These are phyloP conservation scores for Antarctomyces pellizariae DNA, from an alignment of 495 filamentous ascomycete genomes.

Conservation along the genomic window DNA sequence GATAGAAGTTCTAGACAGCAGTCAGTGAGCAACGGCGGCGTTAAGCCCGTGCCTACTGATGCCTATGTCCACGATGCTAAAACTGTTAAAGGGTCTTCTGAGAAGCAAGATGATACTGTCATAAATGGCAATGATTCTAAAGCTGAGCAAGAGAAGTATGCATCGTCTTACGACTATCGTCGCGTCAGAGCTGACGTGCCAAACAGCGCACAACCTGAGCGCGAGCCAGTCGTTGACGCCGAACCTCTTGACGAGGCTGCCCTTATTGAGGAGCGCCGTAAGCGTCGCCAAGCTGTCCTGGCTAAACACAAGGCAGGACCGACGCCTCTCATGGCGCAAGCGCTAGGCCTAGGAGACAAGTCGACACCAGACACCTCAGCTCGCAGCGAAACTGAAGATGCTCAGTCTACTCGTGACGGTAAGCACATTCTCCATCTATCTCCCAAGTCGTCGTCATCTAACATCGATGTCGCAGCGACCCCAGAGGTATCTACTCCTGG, in stretches of 20 bases:
- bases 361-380: slow-evolving; percentile 24
- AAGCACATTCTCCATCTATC: slow-evolving; percentile 5
- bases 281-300: slow-evolving; percentile 67
- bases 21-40: slow-evolving; percentile 46
- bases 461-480: slow-evolving; percentile 7
- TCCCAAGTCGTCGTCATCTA: too few species aligned
- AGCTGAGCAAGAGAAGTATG: slow-evolving; percentile 5
- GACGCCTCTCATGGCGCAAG: slow-evolving; percentile 55
- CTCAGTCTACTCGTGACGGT: slow-evolving; percentile 9
- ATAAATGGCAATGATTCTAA: slow-evolving; percentile 1
- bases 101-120: slow-evolving; percentile 22
- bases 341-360: slow-evolving; percentile 37
- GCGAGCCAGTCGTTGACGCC: too few species aligned
- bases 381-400: slow-evolving; percentile 10
- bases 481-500: slow-evolving; percentile 15
- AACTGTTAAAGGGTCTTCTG: slow-evolving; percentile 33
- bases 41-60: slow-evolving; percentile 28
- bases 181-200: slow-evolving; percentile 5
- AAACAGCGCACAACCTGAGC: too few species aligned
- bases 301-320: slow-evolving; percentile 55
- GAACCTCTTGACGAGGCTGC: slow-evolving; percentile 50
- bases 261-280: slow-evolving; percentile 67
- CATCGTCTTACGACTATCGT: neutral
- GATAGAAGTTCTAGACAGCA: slow-evolving; percentile 25
- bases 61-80: slow-evolving; percentile 39